Conservation (phyloP, 163 green algal genomes). For the Trebouxia gelatinosa region DNA sequence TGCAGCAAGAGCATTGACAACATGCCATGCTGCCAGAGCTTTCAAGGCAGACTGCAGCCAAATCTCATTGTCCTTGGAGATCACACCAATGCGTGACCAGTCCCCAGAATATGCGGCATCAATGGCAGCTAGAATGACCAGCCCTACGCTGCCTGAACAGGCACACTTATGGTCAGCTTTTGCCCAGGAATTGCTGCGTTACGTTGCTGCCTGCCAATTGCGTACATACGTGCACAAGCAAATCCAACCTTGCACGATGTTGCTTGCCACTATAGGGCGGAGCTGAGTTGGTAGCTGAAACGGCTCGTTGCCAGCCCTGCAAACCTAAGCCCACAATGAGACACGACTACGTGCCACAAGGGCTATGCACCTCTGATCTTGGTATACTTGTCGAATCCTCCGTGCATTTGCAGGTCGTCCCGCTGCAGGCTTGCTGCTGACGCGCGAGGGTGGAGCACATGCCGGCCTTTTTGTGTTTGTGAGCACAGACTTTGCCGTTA, state of each 20-base stretch:
- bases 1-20: background rate
- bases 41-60: slow-evolving; percentile 17
- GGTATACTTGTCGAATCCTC: no score
- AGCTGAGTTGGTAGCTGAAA: background rate
- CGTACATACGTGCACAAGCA: no score
- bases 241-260: slow-evolving; percentile 3
- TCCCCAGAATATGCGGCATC: slow-evolving; percentile 50
- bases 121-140: slow-evolving; percentile 32
- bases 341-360: no score
- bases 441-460: no score
- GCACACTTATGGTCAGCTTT: background rate
- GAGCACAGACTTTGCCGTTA: no score
- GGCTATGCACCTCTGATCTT: no score
- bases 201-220: no score
- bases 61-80: slow-evolving; percentile 30
- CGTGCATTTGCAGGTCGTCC: no score
- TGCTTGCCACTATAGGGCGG: slow-evolving; percentile 2
- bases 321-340: no score
- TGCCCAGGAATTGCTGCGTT: no score
- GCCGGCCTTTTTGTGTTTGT: no score
- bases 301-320: slow-evolving; percentile 1
- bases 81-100: slow-evolving; percentile 46
- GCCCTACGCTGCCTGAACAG: slow-evolving; percentile 18
- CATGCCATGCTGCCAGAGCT: background rate
- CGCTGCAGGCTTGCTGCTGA: background rate